Conservation (phyloP, 345 rosid species). For the Camelina laxa region DNA sequence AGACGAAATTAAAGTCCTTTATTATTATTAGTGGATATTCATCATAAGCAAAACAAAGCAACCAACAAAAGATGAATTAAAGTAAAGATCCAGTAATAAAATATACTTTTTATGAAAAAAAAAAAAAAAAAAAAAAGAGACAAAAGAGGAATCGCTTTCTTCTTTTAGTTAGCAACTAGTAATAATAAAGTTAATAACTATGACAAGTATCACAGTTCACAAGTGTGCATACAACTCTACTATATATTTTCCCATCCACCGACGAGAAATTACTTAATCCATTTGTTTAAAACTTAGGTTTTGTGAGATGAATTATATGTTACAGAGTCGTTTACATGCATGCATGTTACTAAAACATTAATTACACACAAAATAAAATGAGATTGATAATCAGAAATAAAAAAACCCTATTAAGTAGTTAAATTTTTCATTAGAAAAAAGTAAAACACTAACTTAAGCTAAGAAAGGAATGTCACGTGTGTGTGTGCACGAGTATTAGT, state of each 20-base stretch:
- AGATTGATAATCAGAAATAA: not conserved
- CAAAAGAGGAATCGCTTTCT: slow-evolving; percentile 25
- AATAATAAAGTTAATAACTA: not conserved
- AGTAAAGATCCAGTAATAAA: not conserved
- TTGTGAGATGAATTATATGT: not conserved
- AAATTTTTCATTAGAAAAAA: not conserved
- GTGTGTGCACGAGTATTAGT: not conserved
- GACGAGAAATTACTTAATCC: not conserved
- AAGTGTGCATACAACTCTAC: not conserved
- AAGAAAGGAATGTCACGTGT: not conserved
- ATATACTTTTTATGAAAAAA: no score
- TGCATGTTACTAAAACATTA: not conserved
- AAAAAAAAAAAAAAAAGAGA: not conserved
- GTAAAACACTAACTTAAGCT: not conserved
- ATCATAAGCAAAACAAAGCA: slow-evolving; percentile 36
- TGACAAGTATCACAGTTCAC: no score
- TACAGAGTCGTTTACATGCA: not conserved
- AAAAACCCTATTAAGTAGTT: not conserved
- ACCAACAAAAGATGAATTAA: slow-evolving; percentile 15
- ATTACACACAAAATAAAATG: not conserved
- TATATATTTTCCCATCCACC: slow-evolving; percentile 1
- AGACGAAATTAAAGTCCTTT: slow-evolving; percentile 16
- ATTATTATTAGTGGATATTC: slow-evolving; percentile 39
- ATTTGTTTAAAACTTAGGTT: not conserved
- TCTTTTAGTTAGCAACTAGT: slow-evolving; percentile 16